Evolutionary conservation across 176 grass and related monocot genomes (phyloP), one percentile per base, ranked within the genome.

Genomic region (Chrysopogon serrulatus): DNA sequence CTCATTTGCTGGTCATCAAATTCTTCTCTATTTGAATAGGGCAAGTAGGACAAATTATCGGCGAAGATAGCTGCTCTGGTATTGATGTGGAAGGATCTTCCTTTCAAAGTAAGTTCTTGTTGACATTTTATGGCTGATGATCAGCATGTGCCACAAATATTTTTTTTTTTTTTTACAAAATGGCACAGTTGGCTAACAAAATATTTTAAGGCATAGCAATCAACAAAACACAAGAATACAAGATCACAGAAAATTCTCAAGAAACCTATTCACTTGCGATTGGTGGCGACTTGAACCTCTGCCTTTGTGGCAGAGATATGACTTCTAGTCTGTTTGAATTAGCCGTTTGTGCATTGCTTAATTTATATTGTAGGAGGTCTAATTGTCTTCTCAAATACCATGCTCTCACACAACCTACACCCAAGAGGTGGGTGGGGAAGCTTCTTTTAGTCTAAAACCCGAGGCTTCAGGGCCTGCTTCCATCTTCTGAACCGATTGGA

Each of bases 51-150:
- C 81, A 90, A 82, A 71, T 24, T 85, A 9, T 68, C 48, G 68
- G 33, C 78, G 85, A 79, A 78, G 66, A 78, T 90, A 83, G 77
- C 28, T 86, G 39, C 57, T 54, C 77, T 54, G 54, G 31, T 36
- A 66, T 85, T 33, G 56, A 68, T 82, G 76, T 82, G 39, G 77
- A 87, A 74, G 23, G 73, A 23, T 73, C 77, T 82, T 66, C 87
- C 54, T 78, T 87, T 82, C 81, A 80, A 85, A 93, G 87, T 93
- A 90, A 92, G 87, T 60, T 65, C 51, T 76, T 68, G 15, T 67
- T 68, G 68, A 41, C 26, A 87, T 74, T 80, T 65, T 62, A 11
- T 62, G 31, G 51, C 26, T 39, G n/a, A 61, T 18, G 61, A 57
- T 60, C 31, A 80, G 53, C 5, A 24, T 28, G 37, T 59, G 14